A percentile compares a stretch with the other conserved stretches of the same genome.
Conservation (phyloP, 306 rosid genomes). For the Mimosa bimucronata region DNA sequence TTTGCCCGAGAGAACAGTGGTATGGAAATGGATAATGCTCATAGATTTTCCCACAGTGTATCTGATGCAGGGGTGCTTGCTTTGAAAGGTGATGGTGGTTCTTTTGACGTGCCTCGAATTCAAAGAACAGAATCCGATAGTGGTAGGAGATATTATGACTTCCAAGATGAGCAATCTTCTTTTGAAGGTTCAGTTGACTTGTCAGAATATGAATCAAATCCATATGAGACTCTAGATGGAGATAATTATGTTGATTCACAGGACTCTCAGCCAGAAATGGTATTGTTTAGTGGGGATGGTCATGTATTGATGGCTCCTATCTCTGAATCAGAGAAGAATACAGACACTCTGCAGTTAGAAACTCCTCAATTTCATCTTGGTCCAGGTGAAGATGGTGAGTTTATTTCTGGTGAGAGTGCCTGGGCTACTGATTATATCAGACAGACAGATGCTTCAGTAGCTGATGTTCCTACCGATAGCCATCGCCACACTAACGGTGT, state of each 20-base stretch:
- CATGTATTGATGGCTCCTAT: constrained; percentile 87
- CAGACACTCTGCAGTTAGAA: constrained; percentile 70
- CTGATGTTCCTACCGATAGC: constrained; percentile 36
- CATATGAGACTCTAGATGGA: constrained; percentile 57
- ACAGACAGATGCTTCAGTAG: constrained; percentile 51
- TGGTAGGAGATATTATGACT: constrained; percentile 71
- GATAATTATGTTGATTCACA: constrained; percentile 65
- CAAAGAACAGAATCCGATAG: constrained; percentile 64
- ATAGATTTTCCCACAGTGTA: constrained; percentile 63
- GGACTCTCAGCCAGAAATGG: constrained; percentile 70
- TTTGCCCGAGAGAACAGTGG: constrained; percentile 23
- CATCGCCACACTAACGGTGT: constrained; percentile 25
- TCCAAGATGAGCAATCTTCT: constrained; percentile 68
- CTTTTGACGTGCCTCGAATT: constrained; percentile 35
- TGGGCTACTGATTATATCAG: constrained; percentile 79
- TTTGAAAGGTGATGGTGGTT: constrained; percentile 48
- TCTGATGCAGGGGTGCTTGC: constrained; percentile 63
- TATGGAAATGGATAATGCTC: constrained; percentile 41
- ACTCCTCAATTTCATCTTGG: constrained; percentile 92
- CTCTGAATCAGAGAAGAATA: constrained; percentile 66
- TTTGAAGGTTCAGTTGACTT: constrained; percentile 68
- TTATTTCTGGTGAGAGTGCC: constrained; percentile 57
- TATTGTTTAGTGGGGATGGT: constrained; percentile 95
- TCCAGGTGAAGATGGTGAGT: constrained; percentile 75
- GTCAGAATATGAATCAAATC: constrained; percentile 63